Evolutionary conservation across 2,329 filamentous ascomycete species (phyloP), one percentile per base, ranked within the genome.

Genomic region (Nemania bipapillata): DNA sequence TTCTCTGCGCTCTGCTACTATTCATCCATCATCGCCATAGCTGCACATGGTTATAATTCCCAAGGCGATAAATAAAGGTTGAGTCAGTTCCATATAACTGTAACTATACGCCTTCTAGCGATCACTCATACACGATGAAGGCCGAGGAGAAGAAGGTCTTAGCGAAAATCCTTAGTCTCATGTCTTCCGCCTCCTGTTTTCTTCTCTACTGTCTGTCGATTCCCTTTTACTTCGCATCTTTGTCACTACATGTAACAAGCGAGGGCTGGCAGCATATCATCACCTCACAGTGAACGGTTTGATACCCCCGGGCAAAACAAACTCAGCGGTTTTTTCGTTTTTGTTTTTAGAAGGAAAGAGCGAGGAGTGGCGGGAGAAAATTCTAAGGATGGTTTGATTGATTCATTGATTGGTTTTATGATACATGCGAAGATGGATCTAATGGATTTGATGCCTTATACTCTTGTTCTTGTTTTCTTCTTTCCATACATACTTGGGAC

Each of bases 231-330:
- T 54, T 49, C 40, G 37, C 59, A 63, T 55, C 20, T 30, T 65
- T 20, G 12, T 68, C 49, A 55, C 20, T 61, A 35, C 56, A 65
- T 61, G 54, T 47, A 24, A 49, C 47, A 67, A 62, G 59, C 65
- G 65, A 67, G 47, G 65, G 30, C 40, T 42, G 40, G 65, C 35
- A 62, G 52, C 65, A 67, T 55, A 60, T 59, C 47, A 50, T 58
- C 42, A 58, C 32, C 42, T 37, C 53, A 64, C 24, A 68, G 52
- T 37, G 61, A 45, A 68, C 66, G 66, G 61, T 20, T 61, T 57
- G 56, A 68, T 65, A 68, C 66, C 66, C 63, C 59, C 61, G 32
- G 30, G 15, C 52, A 37, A n/a, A 26, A 52, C 45, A 32, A 6
- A 32, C 26, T 22, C n/a, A 59, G 54, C 54, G 28, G 28, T 56